phyloP scores from a whole-genome alignment of 2,329 filamentous ascomycete species.

The Fusarium sp. region DNA sequence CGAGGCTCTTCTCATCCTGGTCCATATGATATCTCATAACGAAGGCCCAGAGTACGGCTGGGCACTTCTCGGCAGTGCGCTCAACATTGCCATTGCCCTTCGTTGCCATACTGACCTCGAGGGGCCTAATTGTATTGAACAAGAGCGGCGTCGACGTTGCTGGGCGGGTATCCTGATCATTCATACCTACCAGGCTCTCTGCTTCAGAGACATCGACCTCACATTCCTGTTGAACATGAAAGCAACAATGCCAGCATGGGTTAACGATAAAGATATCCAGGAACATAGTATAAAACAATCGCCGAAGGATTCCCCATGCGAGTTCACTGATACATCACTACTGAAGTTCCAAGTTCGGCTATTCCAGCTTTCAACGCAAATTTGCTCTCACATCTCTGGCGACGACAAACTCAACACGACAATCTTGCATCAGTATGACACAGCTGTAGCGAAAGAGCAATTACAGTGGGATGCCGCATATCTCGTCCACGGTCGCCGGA shows the following conservation, averaged over 20 bases:
- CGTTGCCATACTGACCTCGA: not conserved
- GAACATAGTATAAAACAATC: not conserved
- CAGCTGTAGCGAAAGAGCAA: not conserved
- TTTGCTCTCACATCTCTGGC: not conserved
- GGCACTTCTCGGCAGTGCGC: constrained; percentile 2
- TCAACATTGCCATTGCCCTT: constrained; percentile 1
- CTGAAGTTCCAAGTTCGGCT: not conserved
- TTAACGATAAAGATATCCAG: not conserved
- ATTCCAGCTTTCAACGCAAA: not conserved
- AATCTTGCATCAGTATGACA: not conserved
- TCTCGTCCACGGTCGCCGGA: not conserved
- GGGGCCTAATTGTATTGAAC: not conserved
- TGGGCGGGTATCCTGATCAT: constrained; percentile 4
- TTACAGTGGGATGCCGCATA: not conserved
- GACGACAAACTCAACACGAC: not conserved
- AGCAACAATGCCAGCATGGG: not conserved
- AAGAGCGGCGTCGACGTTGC: not conserved
- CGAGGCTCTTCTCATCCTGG: not conserved
- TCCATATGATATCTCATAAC: constrained; percentile 5
- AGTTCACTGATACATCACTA: not conserved
- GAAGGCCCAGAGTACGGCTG: constrained; percentile 6
- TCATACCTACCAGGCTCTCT: not conserved
- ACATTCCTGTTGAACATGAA: constrained; percentile 12
- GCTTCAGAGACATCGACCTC: constrained; percentile 8
- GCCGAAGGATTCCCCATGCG: rapidly evolving